phyloP scores from a whole-genome alignment of 805 yeast genomes.

The Starmerella asiatica region DNA sequence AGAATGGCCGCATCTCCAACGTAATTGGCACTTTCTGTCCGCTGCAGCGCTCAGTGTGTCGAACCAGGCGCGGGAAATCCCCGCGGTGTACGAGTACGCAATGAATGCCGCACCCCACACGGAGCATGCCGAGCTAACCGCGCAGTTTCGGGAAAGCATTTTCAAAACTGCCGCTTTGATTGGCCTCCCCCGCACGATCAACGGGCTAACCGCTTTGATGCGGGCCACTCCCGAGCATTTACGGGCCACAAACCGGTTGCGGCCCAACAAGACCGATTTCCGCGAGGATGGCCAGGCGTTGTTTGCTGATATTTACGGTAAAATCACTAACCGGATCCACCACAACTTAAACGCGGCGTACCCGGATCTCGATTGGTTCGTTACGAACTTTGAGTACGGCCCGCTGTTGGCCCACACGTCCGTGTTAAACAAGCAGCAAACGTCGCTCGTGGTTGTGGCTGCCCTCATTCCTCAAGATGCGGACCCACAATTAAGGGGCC shows the following conservation, averaged over 20 bases:
- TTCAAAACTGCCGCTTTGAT: slow-evolving; percentile 65
- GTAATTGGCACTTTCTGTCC: slow-evolving; percentile 65
- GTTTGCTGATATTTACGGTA: slow-evolving; percentile 66
- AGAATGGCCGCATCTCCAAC: slow-evolving; percentile 39
- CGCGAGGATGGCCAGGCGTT: slow-evolving; percentile 42
- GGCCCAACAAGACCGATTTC: slow-evolving; percentile 19
- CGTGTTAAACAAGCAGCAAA: slow-evolving; percentile 50
- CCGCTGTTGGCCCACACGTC: slow-evolving; percentile 60
- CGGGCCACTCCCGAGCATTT: slow-evolving; percentile 48
- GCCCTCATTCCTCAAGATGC: slow-evolving; percentile 85
- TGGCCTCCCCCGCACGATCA: slow-evolving; percentile 78
- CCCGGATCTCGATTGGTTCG: slow-evolving; percentile 71
- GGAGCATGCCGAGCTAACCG: slow-evolving; percentile 30
- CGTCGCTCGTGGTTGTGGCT: slow-evolving; percentile 64
- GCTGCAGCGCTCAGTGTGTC: slow-evolving; percentile 71
- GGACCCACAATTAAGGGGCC: slow-evolving; percentile 85
- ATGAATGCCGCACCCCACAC: slow-evolving; percentile 23
- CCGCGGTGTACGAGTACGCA: slow-evolving; percentile 60
- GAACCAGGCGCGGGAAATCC: slow-evolving; percentile 70
- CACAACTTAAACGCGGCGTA: slow-evolving; percentile 59
- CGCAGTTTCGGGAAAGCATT: slow-evolving; percentile 59
- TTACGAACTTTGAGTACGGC: slow-evolving; percentile 60
- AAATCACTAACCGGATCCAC: slow-evolving; percentile 53
- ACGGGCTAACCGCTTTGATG: slow-evolving; percentile 52
- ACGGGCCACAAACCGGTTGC: slow-evolving; percentile 26